Conservation (phyloP, 2,329 filamentous ascomycete genomes). For the Verticillium zaregamsianum region DNA sequence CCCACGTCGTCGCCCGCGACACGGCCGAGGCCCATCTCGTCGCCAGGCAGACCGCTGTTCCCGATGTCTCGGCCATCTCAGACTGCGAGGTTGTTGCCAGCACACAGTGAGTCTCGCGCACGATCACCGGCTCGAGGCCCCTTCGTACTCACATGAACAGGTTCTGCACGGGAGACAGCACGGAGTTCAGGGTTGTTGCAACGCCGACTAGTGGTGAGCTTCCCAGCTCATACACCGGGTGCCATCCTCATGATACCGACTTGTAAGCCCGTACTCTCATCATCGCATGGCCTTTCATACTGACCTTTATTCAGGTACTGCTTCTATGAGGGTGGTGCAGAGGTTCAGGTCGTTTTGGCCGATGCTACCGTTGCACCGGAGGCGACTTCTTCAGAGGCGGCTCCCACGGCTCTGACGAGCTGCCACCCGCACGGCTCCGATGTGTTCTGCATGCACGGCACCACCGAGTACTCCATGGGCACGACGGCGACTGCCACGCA, state of each 20-base stretch:
- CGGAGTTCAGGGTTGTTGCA: constrained; percentile 10
- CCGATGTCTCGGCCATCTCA: constrained; percentile 8
- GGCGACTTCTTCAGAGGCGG: constrained; percentile 6
- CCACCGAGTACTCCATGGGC: constrained; percentile 37
- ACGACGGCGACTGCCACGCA: constrained; percentile 49
- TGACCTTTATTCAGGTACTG: constrained; percentile 31
- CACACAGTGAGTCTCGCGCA: constrained; percentile 8
- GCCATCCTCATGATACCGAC: constrained; percentile 47
- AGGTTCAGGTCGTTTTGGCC: constrained; percentile 30
- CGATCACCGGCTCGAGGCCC: background rate
- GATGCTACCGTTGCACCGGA: constrained; percentile 12
- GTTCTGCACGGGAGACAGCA: constrained; percentile 9
- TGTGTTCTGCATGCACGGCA: constrained; percentile 40
- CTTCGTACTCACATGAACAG: background rate
- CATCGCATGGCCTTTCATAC: background rate
- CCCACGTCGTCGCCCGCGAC: constrained; percentile 7
- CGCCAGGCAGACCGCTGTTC: constrained; percentile 25
- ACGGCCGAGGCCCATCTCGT: constrained; percentile 9
- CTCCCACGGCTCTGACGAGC: constrained; percentile 29
- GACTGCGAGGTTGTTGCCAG: constrained; percentile 12
- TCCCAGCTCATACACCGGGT: constrained; percentile 30
- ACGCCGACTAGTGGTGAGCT: constrained; percentile 14
- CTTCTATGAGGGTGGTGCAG: constrained; percentile 33
- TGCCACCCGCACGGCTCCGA: constrained; percentile 37
- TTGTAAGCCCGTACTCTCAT: constrained; percentile 32